Percentiles rank a stretch among this genome's conserved stretches.
Conservation (phyloP, 352 stramenopile species). For the Pilasporangium apinafurcum region DNA sequence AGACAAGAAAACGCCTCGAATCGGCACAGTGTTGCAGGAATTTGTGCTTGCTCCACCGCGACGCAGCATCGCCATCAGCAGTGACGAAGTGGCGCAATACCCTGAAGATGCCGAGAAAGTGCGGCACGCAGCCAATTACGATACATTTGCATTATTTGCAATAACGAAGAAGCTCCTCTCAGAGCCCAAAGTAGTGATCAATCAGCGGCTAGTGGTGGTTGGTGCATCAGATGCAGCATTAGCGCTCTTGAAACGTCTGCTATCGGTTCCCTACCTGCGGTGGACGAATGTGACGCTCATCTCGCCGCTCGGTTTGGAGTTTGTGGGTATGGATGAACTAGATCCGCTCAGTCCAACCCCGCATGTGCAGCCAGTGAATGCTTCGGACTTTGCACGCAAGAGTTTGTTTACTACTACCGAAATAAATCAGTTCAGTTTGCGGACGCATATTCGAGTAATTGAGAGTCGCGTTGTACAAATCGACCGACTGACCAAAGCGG, state of each 20-base stretch:
- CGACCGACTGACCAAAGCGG: slow-evolving; percentile 52
- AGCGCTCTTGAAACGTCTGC: slow-evolving; percentile 66
- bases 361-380: slow-evolving; percentile 3
- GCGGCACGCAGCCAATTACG: slow-evolving; percentile 8
- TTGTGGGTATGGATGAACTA: slow-evolving; percentile 19
- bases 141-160: slow-evolving; percentile 76
- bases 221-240: slow-evolving; percentile 78
- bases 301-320: slow-evolving; percentile 54
- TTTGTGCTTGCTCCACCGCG: slow-evolving; percentile 59
- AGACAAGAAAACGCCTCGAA: slow-evolving; percentile 3
- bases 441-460: slow-evolving; percentile 54
- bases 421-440: slow-evolving; percentile 52
- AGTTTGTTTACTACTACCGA: slow-evolving; percentile 33
- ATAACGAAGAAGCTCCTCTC: slow-evolving; percentile 79
- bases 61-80: slow-evolving; percentile 30
- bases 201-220: slow-evolving; percentile 83
- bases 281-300: slow-evolving; percentile 86
- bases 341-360: neutral
- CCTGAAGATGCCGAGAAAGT: slow-evolving; percentile 30
- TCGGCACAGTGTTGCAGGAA: slow-evolving; percentile 41
- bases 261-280: slow-evolving; percentile 76
- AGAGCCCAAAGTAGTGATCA: slow-evolving; percentile 80
- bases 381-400: slow-evolving; percentile 44
- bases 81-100: slow-evolving; percentile 37
- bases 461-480: slow-evolving; percentile 61